A percentile compares a stretch with the other conserved stretches of the same genome.
Conservation (phyloP, 176 grass and related monocot genomes). For the Ensete ventricosum region DNA sequence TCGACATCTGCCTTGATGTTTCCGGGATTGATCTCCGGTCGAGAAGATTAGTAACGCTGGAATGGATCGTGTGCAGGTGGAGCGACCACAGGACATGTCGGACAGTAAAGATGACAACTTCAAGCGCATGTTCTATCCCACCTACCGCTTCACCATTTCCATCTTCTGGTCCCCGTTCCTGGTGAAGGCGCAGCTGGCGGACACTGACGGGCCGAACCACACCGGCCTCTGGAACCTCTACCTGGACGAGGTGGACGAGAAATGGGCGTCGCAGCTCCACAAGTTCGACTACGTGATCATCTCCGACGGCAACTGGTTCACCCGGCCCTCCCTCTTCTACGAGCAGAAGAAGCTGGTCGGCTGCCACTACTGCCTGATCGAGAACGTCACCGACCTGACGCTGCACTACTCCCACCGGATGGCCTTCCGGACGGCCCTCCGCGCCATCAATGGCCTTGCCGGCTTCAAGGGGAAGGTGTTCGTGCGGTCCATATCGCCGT, state of each 20-base stretch:
- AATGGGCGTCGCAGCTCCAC: constrained; percentile 30
- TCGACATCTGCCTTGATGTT: too few relatives aligned
- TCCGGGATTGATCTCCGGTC: too few relatives aligned
- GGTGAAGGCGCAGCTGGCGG: constrained; percentile 26
- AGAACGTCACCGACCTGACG: constrained; percentile 33
- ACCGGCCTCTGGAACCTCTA: constrained; percentile 37
- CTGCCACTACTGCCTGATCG: constrained; percentile 22
- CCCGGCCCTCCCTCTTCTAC: constrained; percentile 37
- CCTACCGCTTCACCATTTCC: constrained; percentile 40
- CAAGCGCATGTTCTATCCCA: constrained; percentile 32
- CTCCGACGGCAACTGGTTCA: constrained; percentile 50
- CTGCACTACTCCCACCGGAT: constrained; percentile 22
- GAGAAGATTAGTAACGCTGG: too few relatives aligned
- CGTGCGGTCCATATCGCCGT: constrained; percentile 42
- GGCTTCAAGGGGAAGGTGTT: constrained; percentile 36
- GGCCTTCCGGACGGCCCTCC: constrained; percentile 43
- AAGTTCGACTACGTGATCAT: constrained; percentile 30
- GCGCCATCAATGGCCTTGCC: not conserved
- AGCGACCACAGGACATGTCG: constrained; percentile 20
- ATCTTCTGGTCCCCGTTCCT: constrained; percentile 62
- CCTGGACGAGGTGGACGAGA: constrained; percentile 48
- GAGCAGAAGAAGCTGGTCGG: constrained; percentile 23
- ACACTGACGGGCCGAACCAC: constrained; percentile 16
- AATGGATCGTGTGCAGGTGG: not conserved
- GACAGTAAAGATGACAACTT: constrained; percentile 37